phyloP scores from a whole-genome alignment of 148 eudicot species.

The Fagopyrum tataricum region DNA sequence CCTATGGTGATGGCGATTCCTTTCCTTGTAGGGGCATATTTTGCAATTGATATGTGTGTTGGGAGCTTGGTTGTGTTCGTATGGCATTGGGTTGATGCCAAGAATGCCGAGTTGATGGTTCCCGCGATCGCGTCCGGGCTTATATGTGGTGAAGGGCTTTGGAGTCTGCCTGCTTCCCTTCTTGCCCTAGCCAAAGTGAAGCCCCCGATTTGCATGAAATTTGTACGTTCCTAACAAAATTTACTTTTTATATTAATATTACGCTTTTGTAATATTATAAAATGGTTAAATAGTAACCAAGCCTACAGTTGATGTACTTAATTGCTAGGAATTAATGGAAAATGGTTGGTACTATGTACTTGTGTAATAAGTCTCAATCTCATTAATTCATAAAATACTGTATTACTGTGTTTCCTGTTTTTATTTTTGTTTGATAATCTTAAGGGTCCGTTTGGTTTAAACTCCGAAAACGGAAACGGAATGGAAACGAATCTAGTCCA shows the following conservation, averaged over 20 bases:
- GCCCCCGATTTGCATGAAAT: conserved; percentile 7
- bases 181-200: background rate
- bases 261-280: too few species aligned
- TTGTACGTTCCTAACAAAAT: background rate
- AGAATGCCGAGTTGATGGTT: background rate
- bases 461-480: too few species aligned
- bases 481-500: too few species aligned
- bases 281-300: too few species aligned
- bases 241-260: background rate
- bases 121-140: background rate
- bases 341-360: too few species aligned
- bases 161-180: conserved; percentile 2
- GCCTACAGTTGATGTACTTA: too few species aligned
- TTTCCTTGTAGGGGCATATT: background rate
- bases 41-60: conserved; percentile 2
- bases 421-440: too few species aligned
- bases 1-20: conserved; percentile 4
- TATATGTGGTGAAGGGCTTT: conserved; percentile 10
- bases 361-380: too few species aligned
- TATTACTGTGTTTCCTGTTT: too few species aligned
- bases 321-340: too few species aligned
- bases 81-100: background rate
- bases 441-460: too few species aligned
- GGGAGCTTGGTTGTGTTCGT: conserved; percentile 4
- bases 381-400: too few species aligned